Evolutionary conservation across 2,329 filamentous ascomycete genomes (phyloP).

Genomic region (Penicillium sp.): DNA sequence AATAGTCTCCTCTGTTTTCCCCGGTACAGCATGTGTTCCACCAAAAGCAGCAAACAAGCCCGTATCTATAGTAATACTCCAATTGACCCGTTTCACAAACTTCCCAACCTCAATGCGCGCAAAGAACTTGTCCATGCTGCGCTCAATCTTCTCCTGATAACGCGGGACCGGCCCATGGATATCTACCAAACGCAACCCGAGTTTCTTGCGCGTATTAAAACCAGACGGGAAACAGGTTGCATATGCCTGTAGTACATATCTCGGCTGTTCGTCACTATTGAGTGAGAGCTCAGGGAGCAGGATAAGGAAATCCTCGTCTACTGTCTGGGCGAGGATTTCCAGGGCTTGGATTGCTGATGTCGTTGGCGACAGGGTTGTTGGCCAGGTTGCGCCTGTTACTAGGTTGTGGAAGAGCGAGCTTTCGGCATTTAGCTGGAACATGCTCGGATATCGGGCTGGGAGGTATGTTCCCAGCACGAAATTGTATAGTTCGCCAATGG

Average conservation of each 20-base stretch:
- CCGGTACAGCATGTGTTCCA: constrained; percentile 31
- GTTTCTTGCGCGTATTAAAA: constrained; percentile 56
- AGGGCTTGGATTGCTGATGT: constrained; percentile 43
- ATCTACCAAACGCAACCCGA: constrained; percentile 50
- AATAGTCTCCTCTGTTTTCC: constrained; percentile 18
- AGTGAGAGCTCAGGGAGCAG: constrained; percentile 46
- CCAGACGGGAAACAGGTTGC: constrained; percentile 57
- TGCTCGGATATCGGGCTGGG: constrained; percentile 54
- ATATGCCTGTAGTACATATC: constrained; percentile 58
- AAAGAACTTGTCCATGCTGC: constrained; percentile 63
- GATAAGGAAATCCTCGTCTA: constrained; percentile 61
- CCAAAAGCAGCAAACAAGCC: constrained; percentile 43
- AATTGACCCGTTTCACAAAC: constrained; percentile 56
- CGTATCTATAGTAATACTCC: constrained; percentile 41
- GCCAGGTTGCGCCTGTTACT: constrained; percentile 45
- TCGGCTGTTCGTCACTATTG: constrained; percentile 25
- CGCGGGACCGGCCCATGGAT: constrained; percentile 61
- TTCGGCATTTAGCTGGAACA: constrained; percentile 43
- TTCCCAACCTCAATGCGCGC: constrained; percentile 52
- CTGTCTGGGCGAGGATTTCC: constrained; percentile 48
- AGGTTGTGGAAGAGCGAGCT: constrained; percentile 44
- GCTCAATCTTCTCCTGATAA: constrained; percentile 56
- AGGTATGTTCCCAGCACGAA: constrained; percentile 57
- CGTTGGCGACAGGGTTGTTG: constrained; percentile 32
- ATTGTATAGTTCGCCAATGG: constrained; percentile 51